Percentiles rank a stretch among this genome's conserved stretches.
phyloP scores from a whole-genome alignment of 192 early-diverging fungal species.

The Backusella morwellensis region DNA sequence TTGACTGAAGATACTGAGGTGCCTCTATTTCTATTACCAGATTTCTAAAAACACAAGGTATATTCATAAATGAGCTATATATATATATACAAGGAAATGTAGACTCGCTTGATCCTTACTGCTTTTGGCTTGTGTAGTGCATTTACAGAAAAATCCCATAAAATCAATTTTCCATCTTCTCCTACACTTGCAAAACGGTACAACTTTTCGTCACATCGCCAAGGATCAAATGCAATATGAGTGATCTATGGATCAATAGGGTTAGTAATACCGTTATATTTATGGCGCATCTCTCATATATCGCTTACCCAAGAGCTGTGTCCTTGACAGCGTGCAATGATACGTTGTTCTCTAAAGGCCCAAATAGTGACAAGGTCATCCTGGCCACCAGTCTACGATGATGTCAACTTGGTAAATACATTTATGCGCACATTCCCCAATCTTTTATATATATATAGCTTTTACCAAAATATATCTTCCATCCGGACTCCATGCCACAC shows the following conservation, averaged over 20 bases:
- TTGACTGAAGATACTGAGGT: conserved; percentile 32
- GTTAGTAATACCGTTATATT: not conserved
- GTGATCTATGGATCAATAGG: conserved; percentile 34
- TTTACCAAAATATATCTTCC: conserved; percentile 69
- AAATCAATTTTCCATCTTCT: conserved; percentile 81
- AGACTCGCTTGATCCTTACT: conserved; percentile 30
- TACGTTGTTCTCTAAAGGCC: conserved; percentile 75
- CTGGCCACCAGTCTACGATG: conserved; percentile 75
- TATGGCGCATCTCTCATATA: not conserved
- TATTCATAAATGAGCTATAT: not conserved
- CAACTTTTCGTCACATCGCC: conserved; percentile 73
- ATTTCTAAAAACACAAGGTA: not conserved
- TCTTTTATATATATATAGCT: not conserved
- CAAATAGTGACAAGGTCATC: conserved; percentile 93
- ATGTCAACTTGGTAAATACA: not conserved
- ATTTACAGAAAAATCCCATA: conserved; percentile 95
- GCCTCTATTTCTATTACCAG: conserved; percentile 23
- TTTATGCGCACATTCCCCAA: not conserved
- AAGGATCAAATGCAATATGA: conserved; percentile 82
- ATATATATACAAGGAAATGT: not conserved
- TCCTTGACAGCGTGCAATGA: conserved; percentile 89
- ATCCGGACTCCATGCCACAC: conserved; percentile 90
- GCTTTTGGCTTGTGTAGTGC: conserved; percentile 77
- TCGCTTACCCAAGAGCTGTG: conserved; percentile 81
- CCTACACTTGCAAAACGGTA: conserved; percentile 92